Base-by-base conservation (phyloP, 345 rosid genomes). In the Pseudoturritis turrita region DNA sequence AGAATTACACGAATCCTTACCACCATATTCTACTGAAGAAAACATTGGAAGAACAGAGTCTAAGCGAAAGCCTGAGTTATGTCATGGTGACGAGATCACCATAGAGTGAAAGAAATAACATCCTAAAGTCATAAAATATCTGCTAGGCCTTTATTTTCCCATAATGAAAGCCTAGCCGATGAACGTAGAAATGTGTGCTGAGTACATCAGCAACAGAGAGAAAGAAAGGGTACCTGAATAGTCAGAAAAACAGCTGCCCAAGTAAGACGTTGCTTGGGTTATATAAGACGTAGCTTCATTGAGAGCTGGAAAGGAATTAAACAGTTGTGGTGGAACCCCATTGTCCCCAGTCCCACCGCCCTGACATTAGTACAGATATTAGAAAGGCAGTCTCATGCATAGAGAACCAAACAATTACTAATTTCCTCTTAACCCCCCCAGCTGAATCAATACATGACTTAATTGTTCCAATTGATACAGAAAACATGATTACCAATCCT, bases 171-270 rank as follows among this genome's bases (percentile, higher is more conserved):
- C 29, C 41, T 46, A 46, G 39, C 37, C 62, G 47, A 31, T 41
- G 51, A 55, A 56, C 6, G 3, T 29, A 56, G 36, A 17, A 5
- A 2, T 29, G 40, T 18, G 45, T 15, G 21, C 19, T 31, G 70
- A 15, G 11, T 58, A 57, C 8, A 17, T 0, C 1, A 45, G 28
- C 14, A 35, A 46, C 21, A 17, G 1, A 44, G 25, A 18, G 62
- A 61, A 45, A 70, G 63, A 62, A 62, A 76, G 22, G 55, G 45
- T 51, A 84, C 90, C 88, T 45, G 90, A 79, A 81, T 70, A 77
- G 59, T 82, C 81, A 67, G 89, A 74, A 68, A 87, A 87, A 76
- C 84, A 87, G 59, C 83, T 63, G 9, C 87, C 85, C 10, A 87
- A 45, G 71, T 73, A 81, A n/a, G 83, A 77, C 17, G 89, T 83